These are phyloP conservation scores for Exophiala oligosperma DNA, from an alignment of 2,329 filamentous ascomycete species.

Conservation along the genomic window DNA sequence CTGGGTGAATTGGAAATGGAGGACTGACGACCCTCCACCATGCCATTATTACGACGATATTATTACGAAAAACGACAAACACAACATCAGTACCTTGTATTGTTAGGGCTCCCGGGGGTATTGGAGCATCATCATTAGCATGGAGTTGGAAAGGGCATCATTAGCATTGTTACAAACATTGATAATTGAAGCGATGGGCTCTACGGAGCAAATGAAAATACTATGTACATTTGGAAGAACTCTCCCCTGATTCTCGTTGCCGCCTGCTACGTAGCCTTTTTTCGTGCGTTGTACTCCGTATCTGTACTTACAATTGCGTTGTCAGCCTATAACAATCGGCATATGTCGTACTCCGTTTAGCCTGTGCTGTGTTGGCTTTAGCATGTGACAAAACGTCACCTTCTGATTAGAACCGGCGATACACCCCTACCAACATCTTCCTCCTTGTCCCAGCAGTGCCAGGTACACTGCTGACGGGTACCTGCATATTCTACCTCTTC, in stretches of 20 bases:
- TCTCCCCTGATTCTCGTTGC: not conserved
- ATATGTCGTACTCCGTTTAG: not conserved
- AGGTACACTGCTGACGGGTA: constrained; percentile 20
- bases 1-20: not conserved
- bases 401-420: not conserved
- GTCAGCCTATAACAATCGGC: not conserved
- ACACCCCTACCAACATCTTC: not conserved
- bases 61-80: not conserved
- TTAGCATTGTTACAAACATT: not conserved
- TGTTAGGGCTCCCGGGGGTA: not conserved
- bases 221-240: not conserved
- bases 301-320: not conserved
- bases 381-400: not conserved
- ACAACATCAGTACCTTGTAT: not conserved
- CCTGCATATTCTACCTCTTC: constrained; percentile 19
- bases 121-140: constrained; percentile 1
- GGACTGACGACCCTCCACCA: not conserved
- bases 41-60: not conserved
- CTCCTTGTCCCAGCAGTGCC: constrained; percentile 7
- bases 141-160: constrained; percentile 3
- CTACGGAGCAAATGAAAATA: not conserved
- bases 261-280: too few species aligned
- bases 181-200: not conserved
- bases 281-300: too few species aligned
- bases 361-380: not conserved